Evolutionary conservation across 345 rosid genomes (phyloP).

Genomic region (Ceriops tagal): DNA sequence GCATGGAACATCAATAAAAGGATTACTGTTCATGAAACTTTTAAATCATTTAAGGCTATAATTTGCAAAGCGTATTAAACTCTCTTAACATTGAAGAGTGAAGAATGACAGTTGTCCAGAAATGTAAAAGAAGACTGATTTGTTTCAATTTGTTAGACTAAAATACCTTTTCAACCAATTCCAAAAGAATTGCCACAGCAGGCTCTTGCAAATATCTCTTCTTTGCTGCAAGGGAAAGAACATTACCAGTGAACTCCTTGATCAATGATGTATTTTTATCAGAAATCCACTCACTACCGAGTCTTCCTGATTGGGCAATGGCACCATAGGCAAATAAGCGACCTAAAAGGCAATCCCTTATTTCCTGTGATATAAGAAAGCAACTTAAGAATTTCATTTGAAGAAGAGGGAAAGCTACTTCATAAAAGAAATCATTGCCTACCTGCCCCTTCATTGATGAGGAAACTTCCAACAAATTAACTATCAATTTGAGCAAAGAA

Average conservation of each 20-base stretch:
- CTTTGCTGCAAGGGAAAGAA: conserved; percentile 67
- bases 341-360: conserved; percentile 82
- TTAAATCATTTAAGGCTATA: background rate
- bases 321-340: conserved; percentile 90
- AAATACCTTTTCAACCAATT: conserved; percentile 73
- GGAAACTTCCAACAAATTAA: conserved; percentile 64
- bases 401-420: conserved; percentile 1
- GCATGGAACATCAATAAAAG: conserved; percentile 1
- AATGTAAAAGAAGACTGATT: background rate
- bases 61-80: background rate
- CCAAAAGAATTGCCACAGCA: conserved; percentile 62
- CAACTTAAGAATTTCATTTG: conserved; percentile 1
- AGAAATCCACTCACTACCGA: conserved; percentile 51
- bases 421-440: conserved; percentile 21
- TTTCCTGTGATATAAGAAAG: conserved; percentile 54
- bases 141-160: conserved; percentile 1
- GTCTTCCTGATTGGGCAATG: conserved; percentile 69
- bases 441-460: conserved; percentile 98
- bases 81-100: background rate
- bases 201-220: conserved; percentile 93
- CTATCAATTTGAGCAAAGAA: conserved; percentile 66
- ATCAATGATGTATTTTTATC: conserved; percentile 50
- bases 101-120: background rate
- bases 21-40: background rate
- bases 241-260: conserved; percentile 56